Base-by-base conservation (phyloP, 78 protist genomes). In the Bodo saltans region DNA sequence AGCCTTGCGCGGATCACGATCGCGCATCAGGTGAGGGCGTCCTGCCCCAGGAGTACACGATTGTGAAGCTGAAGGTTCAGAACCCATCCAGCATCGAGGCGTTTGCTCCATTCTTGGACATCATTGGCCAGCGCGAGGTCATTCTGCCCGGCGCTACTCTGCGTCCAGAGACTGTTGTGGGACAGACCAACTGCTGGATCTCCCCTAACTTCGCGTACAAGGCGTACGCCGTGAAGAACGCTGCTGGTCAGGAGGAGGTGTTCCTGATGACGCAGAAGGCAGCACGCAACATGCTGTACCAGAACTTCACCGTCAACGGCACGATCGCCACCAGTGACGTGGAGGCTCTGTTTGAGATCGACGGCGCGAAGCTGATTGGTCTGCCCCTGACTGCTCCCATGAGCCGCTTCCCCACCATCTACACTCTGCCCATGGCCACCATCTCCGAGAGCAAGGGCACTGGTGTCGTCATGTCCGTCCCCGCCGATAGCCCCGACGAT, bases 141-240 rank as follows among this genome's bases (percentile, higher is more conserved):
- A 95, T 70, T 84, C 78, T 97, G 17, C 98, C 90, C 4, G 97
- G 98, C 28, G 99, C 97, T 60, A 99, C 99, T 8, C 94, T 99
- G n/a, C 89, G 99, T 27, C 98, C 99, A 30, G 99, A 99, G 94
- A 99, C 99, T 38, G 98, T 99, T 99, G 95, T 90, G 88, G 99
- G 99, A 26, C 99, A 96, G 86, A 98, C 99, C 87, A 99, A 99
- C 88, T 95, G 98, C 90, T 99, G 98, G 98, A 83, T 96, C 47
- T 85, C 89, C 3, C 99, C 99, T 34, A 80, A 72, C 27, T 94
- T 95, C 29, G 81, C 88, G 32, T 98, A 98, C 88, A 98, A 95
- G 38, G 98, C 94, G 25, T 95, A 78, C 83, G 87, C 84, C 29
- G 34, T 91, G 88, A 74, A 78, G 35, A 85, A 88, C 71, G n/a